Percentiles rank a stretch among this genome's conserved stretches.
These are phyloP conservation scores for Vaccinium myrtillus DNA, from an alignment of 148 eudicot species.

Conservation along the genomic window DNA sequence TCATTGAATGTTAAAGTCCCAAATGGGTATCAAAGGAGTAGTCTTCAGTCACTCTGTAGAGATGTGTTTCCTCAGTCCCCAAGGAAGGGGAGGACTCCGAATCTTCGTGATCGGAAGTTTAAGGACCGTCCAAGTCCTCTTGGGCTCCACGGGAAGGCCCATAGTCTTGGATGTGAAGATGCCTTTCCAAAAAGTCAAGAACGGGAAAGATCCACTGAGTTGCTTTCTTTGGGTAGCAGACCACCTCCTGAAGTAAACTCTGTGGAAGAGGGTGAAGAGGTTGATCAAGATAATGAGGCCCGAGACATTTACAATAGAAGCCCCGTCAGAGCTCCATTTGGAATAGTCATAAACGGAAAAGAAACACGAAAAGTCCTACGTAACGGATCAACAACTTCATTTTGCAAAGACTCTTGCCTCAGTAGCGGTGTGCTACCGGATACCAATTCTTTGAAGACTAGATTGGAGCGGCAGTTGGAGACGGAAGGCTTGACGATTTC, in stretches of 20 bases:
- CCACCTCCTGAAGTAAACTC: conserved; percentile 65
- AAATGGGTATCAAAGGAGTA: conserved; percentile 56
- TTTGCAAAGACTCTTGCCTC: conserved; percentile 41
- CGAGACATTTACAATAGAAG: conserved; percentile 58
- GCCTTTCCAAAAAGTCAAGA: conserved; percentile 41
- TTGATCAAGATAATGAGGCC: conserved; percentile 62
- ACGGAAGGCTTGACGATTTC: conserved; percentile 56
- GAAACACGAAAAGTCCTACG: conserved; percentile 47
- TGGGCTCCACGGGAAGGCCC: conserved; percentile 66
- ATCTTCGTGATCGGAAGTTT: conserved; percentile 44
- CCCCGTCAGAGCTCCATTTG: conserved; percentile 74
- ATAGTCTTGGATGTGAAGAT: conserved; percentile 32
- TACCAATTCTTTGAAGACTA: conserved; percentile 48
- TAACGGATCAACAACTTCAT: conserved; percentile 24
- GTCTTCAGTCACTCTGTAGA: conserved; percentile 54
- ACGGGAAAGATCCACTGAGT: conserved; percentile 68
- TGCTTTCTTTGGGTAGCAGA: conserved; percentile 62
- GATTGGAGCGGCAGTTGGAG: conserved; percentile 57
- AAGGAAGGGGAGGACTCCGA: conserved; percentile 57
- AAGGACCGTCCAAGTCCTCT: conserved; percentile 73
- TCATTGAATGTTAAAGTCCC: conserved; percentile 40
- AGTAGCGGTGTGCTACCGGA: conserved; percentile 55
- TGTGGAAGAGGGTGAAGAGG: conserved; percentile 80
- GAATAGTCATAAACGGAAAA: conserved; percentile 51
- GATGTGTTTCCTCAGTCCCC: conserved; percentile 59